Evolutionary conservation across 805 yeast genomes (phyloP).

Genomic region (Yarrowia deformans): DNA sequence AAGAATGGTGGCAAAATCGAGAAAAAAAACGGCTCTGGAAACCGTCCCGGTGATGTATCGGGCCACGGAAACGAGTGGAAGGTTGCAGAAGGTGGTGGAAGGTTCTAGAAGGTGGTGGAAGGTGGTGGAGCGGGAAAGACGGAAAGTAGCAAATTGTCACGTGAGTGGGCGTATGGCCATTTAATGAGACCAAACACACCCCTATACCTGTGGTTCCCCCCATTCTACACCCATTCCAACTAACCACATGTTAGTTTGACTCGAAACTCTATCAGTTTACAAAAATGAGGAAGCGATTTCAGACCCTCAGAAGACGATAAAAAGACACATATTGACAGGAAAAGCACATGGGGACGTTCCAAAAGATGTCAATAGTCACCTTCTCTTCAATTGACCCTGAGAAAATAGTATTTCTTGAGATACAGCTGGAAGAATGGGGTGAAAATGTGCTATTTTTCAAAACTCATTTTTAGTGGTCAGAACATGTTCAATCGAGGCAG

Average conservation of each 20-base stretch:
- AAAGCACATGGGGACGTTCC: neutral
- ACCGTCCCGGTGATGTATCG: neutral
- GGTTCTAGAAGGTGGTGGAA: neutral
- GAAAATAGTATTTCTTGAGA: neutral
- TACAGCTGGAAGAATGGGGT: neutral
- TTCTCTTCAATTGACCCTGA: constrained; percentile 7
- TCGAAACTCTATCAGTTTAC: neutral
- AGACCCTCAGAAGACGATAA: neutral
- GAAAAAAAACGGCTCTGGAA: neutral
- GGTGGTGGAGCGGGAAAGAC: neutral
- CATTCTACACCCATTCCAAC: neutral
- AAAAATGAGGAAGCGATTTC: neutral
- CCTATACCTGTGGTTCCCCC: too few relatives aligned
- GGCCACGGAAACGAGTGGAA: constrained; percentile 6
- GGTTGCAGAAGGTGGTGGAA: constrained; percentile 9
- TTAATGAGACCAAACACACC: too few relatives aligned
- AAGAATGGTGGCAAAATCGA: neutral
- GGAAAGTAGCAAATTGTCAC: neutral
- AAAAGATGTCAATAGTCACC: neutral
- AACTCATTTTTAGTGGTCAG: too few relatives aligned
- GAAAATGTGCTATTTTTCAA: neutral
- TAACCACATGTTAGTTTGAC: neutral
- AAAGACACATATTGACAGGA: neutral
- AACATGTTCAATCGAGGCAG: too few relatives aligned
- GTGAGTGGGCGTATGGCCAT: neutral